phyloP scores from a whole-genome alignment of 1,284 basidiomycete species.

The Ustilago sp. region DNA sequence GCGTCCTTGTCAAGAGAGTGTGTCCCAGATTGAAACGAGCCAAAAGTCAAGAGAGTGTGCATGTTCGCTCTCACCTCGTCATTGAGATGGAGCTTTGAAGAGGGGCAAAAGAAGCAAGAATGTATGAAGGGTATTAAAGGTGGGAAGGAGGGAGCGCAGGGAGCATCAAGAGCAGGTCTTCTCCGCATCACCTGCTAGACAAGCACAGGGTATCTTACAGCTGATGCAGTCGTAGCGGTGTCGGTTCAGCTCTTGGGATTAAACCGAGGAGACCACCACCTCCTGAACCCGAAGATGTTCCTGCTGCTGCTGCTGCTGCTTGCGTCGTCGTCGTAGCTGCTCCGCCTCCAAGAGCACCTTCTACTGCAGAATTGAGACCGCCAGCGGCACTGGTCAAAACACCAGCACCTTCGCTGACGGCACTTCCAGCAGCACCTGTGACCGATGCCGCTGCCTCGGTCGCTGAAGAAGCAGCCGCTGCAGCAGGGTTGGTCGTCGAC shows the following conservation, averaged over 20 bases:
- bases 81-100: neutral
- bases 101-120: neutral
- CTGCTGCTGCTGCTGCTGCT: neutral
- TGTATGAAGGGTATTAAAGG: neutral
- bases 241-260: constrained; percentile 1
- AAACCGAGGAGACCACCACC: constrained; percentile 7
- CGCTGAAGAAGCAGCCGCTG: constrained; percentile 8
- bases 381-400: neutral
- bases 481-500: constrained; percentile 15
- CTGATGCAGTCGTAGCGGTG: neutral
- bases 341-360: neutral
- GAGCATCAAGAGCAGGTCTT: constrained; percentile 7
- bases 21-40: constrained; percentile 3
- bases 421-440: neutral
- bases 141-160: neutral
- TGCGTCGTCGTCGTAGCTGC: neutral
- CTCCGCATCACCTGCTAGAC: constrained; percentile 9
- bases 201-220: constrained; percentile 1
- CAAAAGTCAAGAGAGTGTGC: constrained; percentile 6
- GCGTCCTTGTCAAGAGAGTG: constrained; percentile 2
- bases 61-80: neutral
- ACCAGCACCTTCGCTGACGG: constrained; percentile 2
- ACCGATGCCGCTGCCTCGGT: neutral
- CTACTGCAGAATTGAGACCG: neutral
- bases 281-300: neutral